Evolutionary conservation across 2,329 filamentous ascomycete genomes (phyloP).

Genomic region (Nannizzia gypsea): DNA sequence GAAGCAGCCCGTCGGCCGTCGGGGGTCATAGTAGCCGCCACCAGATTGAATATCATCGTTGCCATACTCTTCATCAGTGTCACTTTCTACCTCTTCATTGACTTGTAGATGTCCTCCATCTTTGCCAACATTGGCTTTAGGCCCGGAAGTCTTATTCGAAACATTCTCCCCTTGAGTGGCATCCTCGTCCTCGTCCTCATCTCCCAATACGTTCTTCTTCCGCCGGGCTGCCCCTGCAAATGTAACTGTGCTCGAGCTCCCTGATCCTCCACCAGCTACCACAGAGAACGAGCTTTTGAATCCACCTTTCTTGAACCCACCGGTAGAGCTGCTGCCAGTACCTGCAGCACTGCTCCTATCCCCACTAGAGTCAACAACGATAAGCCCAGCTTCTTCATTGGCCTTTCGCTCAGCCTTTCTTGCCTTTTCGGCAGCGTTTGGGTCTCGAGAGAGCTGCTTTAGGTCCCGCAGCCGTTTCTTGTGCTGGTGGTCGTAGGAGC

Average conservation of each 20-base stretch:
- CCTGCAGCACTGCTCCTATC: slow-evolving; percentile 28
- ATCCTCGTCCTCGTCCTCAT: slow-evolving; percentile 30
- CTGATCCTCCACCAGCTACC: slow-evolving; percentile 30
- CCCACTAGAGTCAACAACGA: slow-evolving; percentile 25
- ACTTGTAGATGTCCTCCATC: slow-evolving; percentile 19
- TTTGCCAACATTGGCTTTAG: not conserved
- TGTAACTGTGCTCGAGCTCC: slow-evolving; percentile 9
- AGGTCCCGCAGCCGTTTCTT: slow-evolving; percentile 52
- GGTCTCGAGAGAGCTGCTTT: slow-evolving; percentile 36
- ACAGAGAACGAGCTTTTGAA: slow-evolving; percentile 66
- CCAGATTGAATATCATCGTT: slow-evolving; percentile 19
- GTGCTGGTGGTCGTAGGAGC: slow-evolving; percentile 90
- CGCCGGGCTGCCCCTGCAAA: slow-evolving; percentile 16
- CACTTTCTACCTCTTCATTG: slow-evolving; percentile 57
- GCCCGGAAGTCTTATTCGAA: not conserved
- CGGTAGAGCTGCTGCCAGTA: slow-evolving; percentile 24
- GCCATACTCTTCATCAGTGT: slow-evolving; percentile 56
- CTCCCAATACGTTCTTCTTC: slow-evolving; percentile 33
- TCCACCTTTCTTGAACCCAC: slow-evolving; percentile 63
- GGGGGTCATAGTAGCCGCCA: slow-evolving; percentile 42
- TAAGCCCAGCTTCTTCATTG: slow-evolving; percentile 31
- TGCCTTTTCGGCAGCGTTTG: slow-evolving; percentile 33
- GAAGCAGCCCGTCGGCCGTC: slow-evolving; percentile 40
- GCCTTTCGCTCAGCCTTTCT: slow-evolving; percentile 33
- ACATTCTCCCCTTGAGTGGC: slow-evolving; percentile 17